Evolutionary conservation across 805 yeast species (phyloP).

Genomic region (Candida ipomoeae): DNA sequence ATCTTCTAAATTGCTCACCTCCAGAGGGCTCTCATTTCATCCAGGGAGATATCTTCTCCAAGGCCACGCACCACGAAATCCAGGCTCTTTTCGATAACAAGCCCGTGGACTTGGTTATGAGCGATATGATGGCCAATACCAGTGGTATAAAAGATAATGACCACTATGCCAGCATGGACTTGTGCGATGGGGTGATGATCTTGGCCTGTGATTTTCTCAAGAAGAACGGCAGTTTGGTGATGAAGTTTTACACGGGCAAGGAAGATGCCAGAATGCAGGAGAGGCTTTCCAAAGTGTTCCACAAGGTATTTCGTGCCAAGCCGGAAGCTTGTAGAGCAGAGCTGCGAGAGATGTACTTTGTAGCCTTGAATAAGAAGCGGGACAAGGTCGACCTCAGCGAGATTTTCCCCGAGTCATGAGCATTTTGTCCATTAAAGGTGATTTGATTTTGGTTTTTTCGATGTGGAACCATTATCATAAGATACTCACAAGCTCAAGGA

Average conservation of each 20-base stretch:
- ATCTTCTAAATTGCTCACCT: slow-evolving; percentile 33
- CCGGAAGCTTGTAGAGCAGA: slow-evolving; percentile 78
- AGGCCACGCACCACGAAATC: slow-evolving; percentile 53
- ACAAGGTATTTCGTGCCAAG: slow-evolving; percentile 62
- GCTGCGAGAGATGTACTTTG: slow-evolving; percentile 78
- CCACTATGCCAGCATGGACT: slow-evolving; percentile 80
- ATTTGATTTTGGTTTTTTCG: no score
- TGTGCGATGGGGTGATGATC: slow-evolving; percentile 86
- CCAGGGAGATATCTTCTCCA: slow-evolving; percentile 38
- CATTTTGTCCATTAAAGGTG: no score
- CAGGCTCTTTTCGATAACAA: slow-evolving; percentile 44
- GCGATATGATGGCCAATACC: slow-evolving; percentile 90
- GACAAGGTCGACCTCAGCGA: slow-evolving; percentile 10
- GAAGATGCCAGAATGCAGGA: slow-evolving; percentile 67
- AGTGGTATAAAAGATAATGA: slow-evolving; percentile 78
- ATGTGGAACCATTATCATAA: no score
- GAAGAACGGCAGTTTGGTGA: slow-evolving; percentile 68
- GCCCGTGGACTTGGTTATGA: slow-evolving; percentile 47
- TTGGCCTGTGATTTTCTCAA: slow-evolving; percentile 68
- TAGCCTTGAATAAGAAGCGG: slow-evolving; percentile 51
- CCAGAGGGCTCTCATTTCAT: slow-evolving; percentile 35
- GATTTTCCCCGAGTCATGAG: slow-evolving; percentile 2
- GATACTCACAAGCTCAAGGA: no score
- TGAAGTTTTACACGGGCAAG: slow-evolving; percentile 81
- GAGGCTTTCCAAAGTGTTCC: slow-evolving; percentile 56